A percentile compares a stretch with the other conserved stretches of the same genome.
phyloP scores from a whole-genome alignment of 2,329 filamentous ascomycete species.

The Pseudogymnoascus sp. region DNA sequence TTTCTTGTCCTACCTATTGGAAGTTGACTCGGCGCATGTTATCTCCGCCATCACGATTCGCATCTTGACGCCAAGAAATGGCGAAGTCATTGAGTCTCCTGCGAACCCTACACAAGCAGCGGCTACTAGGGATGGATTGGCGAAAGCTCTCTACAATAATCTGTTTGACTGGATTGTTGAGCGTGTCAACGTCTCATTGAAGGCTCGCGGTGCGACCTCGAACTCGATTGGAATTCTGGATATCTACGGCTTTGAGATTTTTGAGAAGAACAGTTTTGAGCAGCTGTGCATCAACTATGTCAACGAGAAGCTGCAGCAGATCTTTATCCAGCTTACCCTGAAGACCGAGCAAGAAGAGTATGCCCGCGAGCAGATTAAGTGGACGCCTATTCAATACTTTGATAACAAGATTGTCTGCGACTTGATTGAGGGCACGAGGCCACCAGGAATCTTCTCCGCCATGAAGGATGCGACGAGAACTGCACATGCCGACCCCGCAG shows the following conservation, averaged over 20 bases:
- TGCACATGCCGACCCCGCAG: slow-evolving; percentile 90
- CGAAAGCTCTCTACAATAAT: slow-evolving; percentile 96
- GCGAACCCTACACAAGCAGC: slow-evolving; percentile 81
- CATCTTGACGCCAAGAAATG: slow-evolving; percentile 64
- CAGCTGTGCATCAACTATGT: slow-evolving; percentile 99
- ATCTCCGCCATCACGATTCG: slow-evolving; percentile 84
- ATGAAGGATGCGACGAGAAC: slow-evolving; percentile 97
- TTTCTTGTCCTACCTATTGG: slow-evolving; percentile 87
- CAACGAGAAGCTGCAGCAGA: slow-evolving; percentile 98
- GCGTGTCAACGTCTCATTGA: slow-evolving; percentile 81
- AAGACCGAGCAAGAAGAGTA: slow-evolving; percentile 99
- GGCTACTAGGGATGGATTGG: slow-evolving; percentile 81
- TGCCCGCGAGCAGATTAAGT: slow-evolving; percentile 88
- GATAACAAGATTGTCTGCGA: slow-evolving; percentile 99
- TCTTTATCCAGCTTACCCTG: slow-evolving; percentile 95
- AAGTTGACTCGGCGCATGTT: slow-evolving; percentile 73
- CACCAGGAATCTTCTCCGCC: slow-evolving; percentile 87
- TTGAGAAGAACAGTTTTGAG: slow-evolving; percentile 98
- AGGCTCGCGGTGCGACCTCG: slow-evolving; percentile 64
- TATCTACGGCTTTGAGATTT: slow-evolving; percentile 99
- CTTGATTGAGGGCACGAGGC: slow-evolving; percentile 84
- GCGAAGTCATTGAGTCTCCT: slow-evolving; percentile 65
- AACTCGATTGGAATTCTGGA: slow-evolving; percentile 95
- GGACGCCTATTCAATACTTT: slow-evolving; percentile 98
- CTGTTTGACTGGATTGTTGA: slow-evolving; percentile 98